A percentile compares a stretch with the other conserved stretches of the same genome.
phyloP scores from a whole-genome alignment of 169 alveolate genomes.

The Cryptosporidium viatorum region DNA sequence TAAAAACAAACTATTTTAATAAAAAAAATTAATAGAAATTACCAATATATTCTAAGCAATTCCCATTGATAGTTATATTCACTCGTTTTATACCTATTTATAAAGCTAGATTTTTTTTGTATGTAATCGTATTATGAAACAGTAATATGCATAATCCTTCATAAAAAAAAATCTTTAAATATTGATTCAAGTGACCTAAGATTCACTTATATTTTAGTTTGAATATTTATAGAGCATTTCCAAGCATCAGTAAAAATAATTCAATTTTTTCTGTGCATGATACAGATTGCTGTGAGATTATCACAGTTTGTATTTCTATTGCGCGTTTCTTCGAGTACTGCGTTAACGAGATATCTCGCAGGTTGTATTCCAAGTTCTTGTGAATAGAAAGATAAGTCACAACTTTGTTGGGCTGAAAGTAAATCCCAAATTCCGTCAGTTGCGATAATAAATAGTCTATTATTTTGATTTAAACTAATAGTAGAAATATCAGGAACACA shows the following conservation, averaged over 20 bases:
- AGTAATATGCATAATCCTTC: neutral
- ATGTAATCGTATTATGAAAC: neutral
- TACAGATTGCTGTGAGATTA: slow-evolving; percentile 78
- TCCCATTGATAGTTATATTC: neutral
- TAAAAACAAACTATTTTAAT: neutral
- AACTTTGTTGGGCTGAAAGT: slow-evolving; percentile 77
- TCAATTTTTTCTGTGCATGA: neutral
- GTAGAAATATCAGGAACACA: slow-evolving; percentile 81
- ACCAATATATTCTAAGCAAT: neutral
- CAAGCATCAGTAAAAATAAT: neutral
- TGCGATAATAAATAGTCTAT: slow-evolving; percentile 80
- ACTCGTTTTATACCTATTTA: neutral
- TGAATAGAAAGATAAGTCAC: slow-evolving; percentile 22
- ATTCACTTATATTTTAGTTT: neutral
- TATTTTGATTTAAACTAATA: slow-evolving; percentile 69
- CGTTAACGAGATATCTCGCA: slow-evolving; percentile 76
- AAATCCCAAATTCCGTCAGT: slow-evolving; percentile 88
- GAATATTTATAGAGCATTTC: neutral
- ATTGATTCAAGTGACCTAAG: neutral
- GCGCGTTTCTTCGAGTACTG: slow-evolving; percentile 73
- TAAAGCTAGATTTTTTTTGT: neutral
- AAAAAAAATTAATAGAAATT: neutral
- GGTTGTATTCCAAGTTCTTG: slow-evolving; percentile 77
- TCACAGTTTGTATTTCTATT: slow-evolving; percentile 75
- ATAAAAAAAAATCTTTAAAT: neutral